Percentiles rank a stretch among this genome's conserved stretches.
Evolutionary conservation across 1,284 basidiomycete species (phyloP).

Genomic region (Phlebopus sp.): DNA sequence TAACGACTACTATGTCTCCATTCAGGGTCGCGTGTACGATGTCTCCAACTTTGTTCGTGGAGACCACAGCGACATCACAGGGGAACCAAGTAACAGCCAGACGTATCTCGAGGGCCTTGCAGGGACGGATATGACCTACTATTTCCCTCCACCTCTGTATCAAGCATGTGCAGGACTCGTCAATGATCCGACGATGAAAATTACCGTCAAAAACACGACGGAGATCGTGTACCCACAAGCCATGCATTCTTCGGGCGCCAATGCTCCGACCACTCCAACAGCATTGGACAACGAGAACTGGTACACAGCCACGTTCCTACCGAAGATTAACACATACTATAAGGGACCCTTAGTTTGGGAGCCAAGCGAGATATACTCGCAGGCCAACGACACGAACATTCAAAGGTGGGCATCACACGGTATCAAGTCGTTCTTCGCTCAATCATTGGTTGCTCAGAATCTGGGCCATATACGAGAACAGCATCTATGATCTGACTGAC

Average conservation of each 20-base stretch:
- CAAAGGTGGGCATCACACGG: slow-evolving; percentile 43
- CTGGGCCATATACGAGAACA: slow-evolving; percentile 76
- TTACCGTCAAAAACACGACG: slow-evolving; percentile 71
- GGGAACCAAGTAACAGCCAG: slow-evolving; percentile 62
- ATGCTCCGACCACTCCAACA: slow-evolving; percentile 43
- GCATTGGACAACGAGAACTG: slow-evolving; percentile 64
- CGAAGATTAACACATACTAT: slow-evolving; percentile 71
- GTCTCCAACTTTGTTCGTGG: slow-evolving; percentile 84
- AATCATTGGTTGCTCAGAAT: slow-evolving; percentile 42
- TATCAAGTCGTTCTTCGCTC: slow-evolving; percentile 8
- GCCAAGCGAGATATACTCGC: slow-evolving; percentile 48
- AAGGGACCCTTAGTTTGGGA: slow-evolving; percentile 85
- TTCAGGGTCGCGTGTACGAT: slow-evolving; percentile 93
- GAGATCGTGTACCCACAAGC: slow-evolving; percentile 56
- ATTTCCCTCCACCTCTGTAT: slow-evolving; percentile 83
- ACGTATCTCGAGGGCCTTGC: slow-evolving; percentile 73
- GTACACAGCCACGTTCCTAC: slow-evolving; percentile 77
- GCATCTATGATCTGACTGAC: slow-evolving; percentile 87
- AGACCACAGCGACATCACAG: slow-evolving; percentile 80
- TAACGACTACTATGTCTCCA: slow-evolving; percentile 82
- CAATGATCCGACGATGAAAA: slow-evolving; percentile 45
- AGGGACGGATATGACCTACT: slow-evolving; percentile 85
- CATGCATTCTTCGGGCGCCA: slow-evolving; percentile 73
- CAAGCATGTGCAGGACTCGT: slow-evolving; percentile 82
- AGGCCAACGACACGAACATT: slow-evolving; percentile 47